phyloP scores from a whole-genome alignment of 2,329 filamentous ascomycete species.

The Hymenotorrendiella dingleyae region DNA sequence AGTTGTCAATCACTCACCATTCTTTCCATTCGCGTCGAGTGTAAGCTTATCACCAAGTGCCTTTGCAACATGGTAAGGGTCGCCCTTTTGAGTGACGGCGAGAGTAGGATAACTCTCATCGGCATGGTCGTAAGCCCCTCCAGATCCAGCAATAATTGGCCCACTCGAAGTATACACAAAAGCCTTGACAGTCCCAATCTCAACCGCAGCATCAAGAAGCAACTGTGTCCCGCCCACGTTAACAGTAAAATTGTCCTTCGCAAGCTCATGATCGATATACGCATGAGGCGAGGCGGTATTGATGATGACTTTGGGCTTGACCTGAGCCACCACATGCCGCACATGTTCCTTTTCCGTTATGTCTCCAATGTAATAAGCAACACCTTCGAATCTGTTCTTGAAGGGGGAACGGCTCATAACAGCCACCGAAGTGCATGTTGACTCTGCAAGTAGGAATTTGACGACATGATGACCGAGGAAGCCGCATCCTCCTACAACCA shows the following conservation, averaged over 20 bases:
- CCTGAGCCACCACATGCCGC: conserved; percentile 35
- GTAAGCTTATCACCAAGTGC: conserved; percentile 20
- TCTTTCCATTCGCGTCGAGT: conserved; percentile 22
- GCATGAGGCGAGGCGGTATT: conserved; percentile 43
- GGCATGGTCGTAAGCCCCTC: conserved; percentile 18
- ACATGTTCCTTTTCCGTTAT: conserved; percentile 40
- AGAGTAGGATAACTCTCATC: conserved; percentile 18
- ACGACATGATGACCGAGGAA: conserved; percentile 47
- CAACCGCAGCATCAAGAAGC: conserved; percentile 40
- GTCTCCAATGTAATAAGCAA: conserved; percentile 44
- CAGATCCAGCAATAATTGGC: conserved; percentile 17
- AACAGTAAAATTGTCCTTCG: conserved; percentile 32
- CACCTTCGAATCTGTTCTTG: conserved; percentile 31
- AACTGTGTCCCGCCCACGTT: conserved; percentile 46
- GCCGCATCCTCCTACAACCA: conserved; percentile 45
- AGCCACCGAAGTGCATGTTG: conserved; percentile 38
- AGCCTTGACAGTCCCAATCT: conserved; percentile 40
- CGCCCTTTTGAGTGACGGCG: conserved; percentile 17
- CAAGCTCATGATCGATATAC: conserved; percentile 24
- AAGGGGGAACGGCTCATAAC: conserved; percentile 39
- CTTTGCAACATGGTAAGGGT: conserved; percentile 22
- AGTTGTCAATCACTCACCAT: conserved; percentile 3
- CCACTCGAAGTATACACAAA: conserved; percentile 21
- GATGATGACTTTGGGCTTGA: conserved; percentile 42
- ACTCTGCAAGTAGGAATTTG: conserved; percentile 34